Percentiles rank a stretch among this genome's conserved stretches.
phyloP scores from a whole-genome alignment of 202 grass and related monocot species.

The Carex sylvatica region DNA sequence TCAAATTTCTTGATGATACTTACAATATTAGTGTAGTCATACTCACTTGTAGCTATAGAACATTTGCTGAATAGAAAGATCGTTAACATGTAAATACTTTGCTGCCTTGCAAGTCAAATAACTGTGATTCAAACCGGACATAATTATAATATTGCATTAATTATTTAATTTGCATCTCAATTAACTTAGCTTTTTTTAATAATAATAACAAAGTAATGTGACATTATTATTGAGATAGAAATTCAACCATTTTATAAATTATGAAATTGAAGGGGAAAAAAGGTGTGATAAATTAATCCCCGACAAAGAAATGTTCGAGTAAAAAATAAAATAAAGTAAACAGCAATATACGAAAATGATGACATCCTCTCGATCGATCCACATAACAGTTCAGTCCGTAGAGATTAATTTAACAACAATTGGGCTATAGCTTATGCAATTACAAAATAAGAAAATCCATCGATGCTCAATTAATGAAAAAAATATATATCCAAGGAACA shows the following conservation, averaged over 20 bases:
- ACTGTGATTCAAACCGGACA: background rate
- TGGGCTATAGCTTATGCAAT: background rate
- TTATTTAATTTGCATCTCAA: too few species aligned
- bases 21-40: background rate
- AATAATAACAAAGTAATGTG: too few species aligned
- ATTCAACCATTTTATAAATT: too few species aligned
- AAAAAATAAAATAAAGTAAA: background rate
- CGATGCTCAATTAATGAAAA: background rate
- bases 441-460: constrained; percentile 15
- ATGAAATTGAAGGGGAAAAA: background rate
- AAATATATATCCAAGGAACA: background rate
- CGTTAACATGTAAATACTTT: too few species aligned
- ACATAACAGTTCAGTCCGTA: background rate
- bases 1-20: background rate
- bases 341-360: background rate
- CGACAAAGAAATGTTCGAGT: background rate
- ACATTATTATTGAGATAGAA: too few species aligned
- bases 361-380: background rate
- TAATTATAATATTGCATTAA: background rate
- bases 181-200: too few species aligned
- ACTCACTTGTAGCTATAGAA: background rate
- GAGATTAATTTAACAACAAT: background rate
- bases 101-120: background rate
- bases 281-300: background rate
- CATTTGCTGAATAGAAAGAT: too few species aligned